These are phyloP conservation scores for Colletotrichum tropicicola DNA, from an alignment of 2,329 filamentous ascomycete species.

Conservation along the genomic window DNA sequence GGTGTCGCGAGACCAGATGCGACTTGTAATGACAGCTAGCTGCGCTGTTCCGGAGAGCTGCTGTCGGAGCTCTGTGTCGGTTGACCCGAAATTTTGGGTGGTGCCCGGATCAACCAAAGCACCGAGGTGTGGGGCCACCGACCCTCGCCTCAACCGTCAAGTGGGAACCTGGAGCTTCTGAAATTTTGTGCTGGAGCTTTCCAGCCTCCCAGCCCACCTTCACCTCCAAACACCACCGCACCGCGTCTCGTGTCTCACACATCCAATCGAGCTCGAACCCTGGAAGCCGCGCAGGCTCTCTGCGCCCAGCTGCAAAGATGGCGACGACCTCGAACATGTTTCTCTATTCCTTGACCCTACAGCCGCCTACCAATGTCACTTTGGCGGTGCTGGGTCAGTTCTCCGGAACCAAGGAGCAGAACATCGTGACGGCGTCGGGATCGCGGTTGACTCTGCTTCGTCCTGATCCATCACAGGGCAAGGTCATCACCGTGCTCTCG, in stretches of 20 bases:
- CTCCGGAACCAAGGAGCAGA: constrained; percentile 94
- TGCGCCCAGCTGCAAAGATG: constrained; percentile 71
- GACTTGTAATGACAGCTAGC: background rate
- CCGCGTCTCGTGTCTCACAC: constrained; percentile 19
- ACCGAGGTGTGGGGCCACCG: background rate
- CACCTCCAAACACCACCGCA: constrained; percentile 24
- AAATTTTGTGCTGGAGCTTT: constrained; percentile 29
- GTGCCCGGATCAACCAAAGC: constrained; percentile 19
- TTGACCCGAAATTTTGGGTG: constrained; percentile 30
- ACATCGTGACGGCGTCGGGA: constrained; percentile 93
- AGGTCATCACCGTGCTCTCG: constrained; percentile 84
- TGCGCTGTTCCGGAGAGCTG: background rate
- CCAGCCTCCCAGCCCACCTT: constrained; percentile 25
- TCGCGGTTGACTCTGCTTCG: constrained; percentile 89
- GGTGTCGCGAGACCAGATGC: background rate
- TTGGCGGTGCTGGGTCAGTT: constrained; percentile 96
- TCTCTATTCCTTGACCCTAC: constrained; percentile 96
- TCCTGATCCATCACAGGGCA: constrained; percentile 85
- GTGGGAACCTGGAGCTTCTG: constrained; percentile 29
- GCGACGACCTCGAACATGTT: constrained; percentile 99
- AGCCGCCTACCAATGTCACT: constrained; percentile 87
- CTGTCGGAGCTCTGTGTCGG: background rate
- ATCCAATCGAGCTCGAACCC: constrained; percentile 30
- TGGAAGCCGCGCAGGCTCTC: constrained; percentile 59
- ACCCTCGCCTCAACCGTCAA: constrained; percentile 7